A percentile compares a stretch with the other conserved stretches of the same genome.
Conservation (phyloP, 2,329 filamentous ascomycete genomes). For the Huntiella abstrusa region DNA sequence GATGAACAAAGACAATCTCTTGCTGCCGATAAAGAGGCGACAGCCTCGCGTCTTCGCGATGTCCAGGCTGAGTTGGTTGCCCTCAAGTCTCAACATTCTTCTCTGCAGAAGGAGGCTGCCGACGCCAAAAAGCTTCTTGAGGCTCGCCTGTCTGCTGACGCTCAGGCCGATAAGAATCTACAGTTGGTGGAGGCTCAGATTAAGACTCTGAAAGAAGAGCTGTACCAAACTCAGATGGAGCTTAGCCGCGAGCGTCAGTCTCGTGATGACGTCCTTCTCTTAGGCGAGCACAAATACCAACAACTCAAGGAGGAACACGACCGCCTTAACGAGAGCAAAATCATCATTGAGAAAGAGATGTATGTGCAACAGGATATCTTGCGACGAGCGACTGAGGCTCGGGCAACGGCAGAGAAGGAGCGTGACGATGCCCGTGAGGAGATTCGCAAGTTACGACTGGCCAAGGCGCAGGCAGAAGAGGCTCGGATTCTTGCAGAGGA, state of each 20-base stretch:
- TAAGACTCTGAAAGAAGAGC: slow-evolving; percentile 65
- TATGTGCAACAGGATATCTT: slow-evolving; percentile 89
- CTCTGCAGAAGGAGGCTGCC: slow-evolving; percentile 71
- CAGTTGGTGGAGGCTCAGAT: slow-evolving; percentile 76
- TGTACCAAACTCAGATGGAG: slow-evolving; percentile 72
- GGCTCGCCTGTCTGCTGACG: slow-evolving; percentile 76
- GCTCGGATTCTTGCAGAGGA: slow-evolving; percentile 68
- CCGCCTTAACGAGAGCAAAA: slow-evolving; percentile 78
- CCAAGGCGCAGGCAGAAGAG: slow-evolving; percentile 72
- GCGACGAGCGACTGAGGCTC: slow-evolving; percentile 66
- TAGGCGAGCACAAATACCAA: slow-evolving; percentile 74
- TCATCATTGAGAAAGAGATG: slow-evolving; percentile 93
- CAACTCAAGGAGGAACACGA: slow-evolving; percentile 72
- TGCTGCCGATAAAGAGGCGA: slow-evolving; percentile 57
- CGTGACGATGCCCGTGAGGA: slow-evolving; percentile 79
- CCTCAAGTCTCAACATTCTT: slow-evolving; percentile 64
- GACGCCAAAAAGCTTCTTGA: slow-evolving; percentile 78
- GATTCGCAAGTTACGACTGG: slow-evolving; percentile 61
- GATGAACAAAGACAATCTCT: slow-evolving; percentile 62
- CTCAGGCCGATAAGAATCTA: slow-evolving; percentile 61
- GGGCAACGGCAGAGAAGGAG: slow-evolving; percentile 62
- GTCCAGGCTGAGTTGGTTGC: slow-evolving; percentile 76
- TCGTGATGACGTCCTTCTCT: slow-evolving; percentile 76
- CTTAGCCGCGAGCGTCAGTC: slow-evolving; percentile 84
- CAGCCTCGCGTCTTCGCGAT: slow-evolving; percentile 58